Evolutionary conservation across 2,329 filamentous ascomycete genomes (phyloP), one percentile per base, ranked within the genome.

Genomic region (Xylaria sp.): DNA sequence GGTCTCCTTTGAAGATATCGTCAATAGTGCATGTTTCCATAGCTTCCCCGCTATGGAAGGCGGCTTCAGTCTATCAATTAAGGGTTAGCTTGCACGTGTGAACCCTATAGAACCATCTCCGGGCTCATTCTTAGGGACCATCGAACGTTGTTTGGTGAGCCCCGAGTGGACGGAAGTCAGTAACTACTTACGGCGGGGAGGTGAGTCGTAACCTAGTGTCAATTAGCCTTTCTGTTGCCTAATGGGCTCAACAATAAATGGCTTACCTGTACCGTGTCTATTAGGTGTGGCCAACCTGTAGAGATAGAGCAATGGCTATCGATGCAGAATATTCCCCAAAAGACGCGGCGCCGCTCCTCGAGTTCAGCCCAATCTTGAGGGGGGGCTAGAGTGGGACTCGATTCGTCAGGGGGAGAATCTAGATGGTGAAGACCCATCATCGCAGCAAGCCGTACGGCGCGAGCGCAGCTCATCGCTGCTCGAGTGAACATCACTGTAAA

Each of bases 241-340:
- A 9, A 42, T 8, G 9, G 30, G 2, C 17, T 48, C 1, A 6
- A 45, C 21, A 19, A 11, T 47, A n/a, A 39, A 34, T 50, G 24
- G 6, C 80, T 74, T 73, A 86, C 87, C 70, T 97, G 93, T 76
- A 84, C 84, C 66, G 93, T 86, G 70, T 97, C 90, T 50, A 97
- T 89, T 30, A 90, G 82, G 82, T 93, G 91, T 0, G 94, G 93
- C 94, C 94, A 98, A 2, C 94, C 94, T 3, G 94, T 97, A 12
- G 93, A 93, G 60, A 97, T 92, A 74, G 92, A 93, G 2, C 93
- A 91, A 80, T 97, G 97, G 30, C 92, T 88, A 78, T 98, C 94
- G 50, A 92, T 86, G 72, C 90, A 92, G 75, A 95, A 98, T 0
- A 90, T 86, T 71, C 90, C 88, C 95, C 95, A 98, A 74, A 97